Percentiles rank a stretch among this genome's conserved stretches.
phyloP scores from a whole-genome alignment of 176 grass and related monocot species.

The Coix lacrymajobi region DNA sequence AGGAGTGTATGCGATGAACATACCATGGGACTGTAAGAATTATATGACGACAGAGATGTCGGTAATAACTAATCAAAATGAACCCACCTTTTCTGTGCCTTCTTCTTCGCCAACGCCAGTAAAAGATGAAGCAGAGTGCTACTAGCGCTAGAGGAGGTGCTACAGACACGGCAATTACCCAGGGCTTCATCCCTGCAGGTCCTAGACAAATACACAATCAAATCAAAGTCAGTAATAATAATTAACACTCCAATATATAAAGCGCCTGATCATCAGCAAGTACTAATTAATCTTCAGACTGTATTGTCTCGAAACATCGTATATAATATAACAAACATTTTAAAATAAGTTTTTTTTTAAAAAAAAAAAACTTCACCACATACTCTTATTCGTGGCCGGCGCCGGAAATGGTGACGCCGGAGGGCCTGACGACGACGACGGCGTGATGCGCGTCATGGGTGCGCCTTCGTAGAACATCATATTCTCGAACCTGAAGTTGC shows the following conservation, averaged over 20 bases:
- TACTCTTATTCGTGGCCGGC: not conserved
- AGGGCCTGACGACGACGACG: not conserved
- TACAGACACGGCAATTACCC: not conserved
- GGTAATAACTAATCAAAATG: not conserved
- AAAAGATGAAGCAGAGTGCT: not conserved
- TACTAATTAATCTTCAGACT: not conserved
- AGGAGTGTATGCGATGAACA: not conserved
- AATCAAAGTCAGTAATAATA: not conserved
- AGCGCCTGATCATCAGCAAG: not conserved
- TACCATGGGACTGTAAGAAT: not conserved
- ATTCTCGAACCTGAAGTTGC: conserved; percentile 10
- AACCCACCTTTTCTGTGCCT: not conserved
- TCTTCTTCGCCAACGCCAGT: not conserved
- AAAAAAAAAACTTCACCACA: not conserved
- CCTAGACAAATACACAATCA: not conserved
- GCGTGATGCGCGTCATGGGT: not conserved
- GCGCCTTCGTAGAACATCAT: not conserved
- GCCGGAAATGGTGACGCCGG: not conserved
- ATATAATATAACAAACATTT: too few relatives aligned
- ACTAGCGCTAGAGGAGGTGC: not conserved
- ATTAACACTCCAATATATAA: not conserved
- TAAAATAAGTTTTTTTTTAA: too few relatives aligned
- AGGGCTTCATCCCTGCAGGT: not conserved
- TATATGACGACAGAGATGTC: not conserved
- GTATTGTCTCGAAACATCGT: not conserved